phyloP scores from a whole-genome alignment of 129 eudicot species.

The Tagetes erecta region DNA sequence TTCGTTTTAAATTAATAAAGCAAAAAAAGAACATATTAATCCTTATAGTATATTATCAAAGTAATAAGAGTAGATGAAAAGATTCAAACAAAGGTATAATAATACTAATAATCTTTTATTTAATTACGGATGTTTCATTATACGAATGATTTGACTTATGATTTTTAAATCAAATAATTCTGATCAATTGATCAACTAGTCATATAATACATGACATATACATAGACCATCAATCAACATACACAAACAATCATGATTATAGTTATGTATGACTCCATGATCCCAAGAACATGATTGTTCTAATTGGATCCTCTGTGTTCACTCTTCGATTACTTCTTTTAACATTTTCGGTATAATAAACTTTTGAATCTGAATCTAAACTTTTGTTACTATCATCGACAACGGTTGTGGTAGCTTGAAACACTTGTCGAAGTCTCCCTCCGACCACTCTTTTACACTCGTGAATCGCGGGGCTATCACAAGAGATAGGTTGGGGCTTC shows the following conservation, averaged over 20 bases:
- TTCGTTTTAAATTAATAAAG: not conserved
- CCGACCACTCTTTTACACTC: conserved; percentile 53
- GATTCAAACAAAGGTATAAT: not conserved
- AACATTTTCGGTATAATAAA: conserved; percentile 25
- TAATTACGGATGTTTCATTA: not conserved
- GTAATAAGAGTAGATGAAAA: not conserved
- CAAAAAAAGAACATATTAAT: not conserved
- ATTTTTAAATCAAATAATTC: conserved; percentile 24
- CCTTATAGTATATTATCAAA: not conserved
- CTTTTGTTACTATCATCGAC: conserved; percentile 8
- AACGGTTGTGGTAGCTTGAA: conserved; percentile 27
- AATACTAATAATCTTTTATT: not conserved
- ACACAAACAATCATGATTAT: not conserved
- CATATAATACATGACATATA: conserved; percentile 21
- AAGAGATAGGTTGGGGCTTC: conserved; percentile 62
- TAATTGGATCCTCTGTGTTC: conserved; percentile 58
- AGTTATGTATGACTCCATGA: conserved; percentile 73
- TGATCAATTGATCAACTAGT: conserved; percentile 10
- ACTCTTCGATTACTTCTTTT: conserved; percentile 40
- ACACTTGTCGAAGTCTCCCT: conserved; percentile 46
- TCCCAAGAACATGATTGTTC: conserved; percentile 81
- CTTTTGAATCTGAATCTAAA: not conserved
- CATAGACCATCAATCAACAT: not conserved
- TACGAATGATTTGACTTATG: not conserved
- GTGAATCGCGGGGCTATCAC: conserved; percentile 47